phyloP scores from a whole-genome alignment of 1,284 basidiomycete species.

The Trichosporon coremiiforme region DNA sequence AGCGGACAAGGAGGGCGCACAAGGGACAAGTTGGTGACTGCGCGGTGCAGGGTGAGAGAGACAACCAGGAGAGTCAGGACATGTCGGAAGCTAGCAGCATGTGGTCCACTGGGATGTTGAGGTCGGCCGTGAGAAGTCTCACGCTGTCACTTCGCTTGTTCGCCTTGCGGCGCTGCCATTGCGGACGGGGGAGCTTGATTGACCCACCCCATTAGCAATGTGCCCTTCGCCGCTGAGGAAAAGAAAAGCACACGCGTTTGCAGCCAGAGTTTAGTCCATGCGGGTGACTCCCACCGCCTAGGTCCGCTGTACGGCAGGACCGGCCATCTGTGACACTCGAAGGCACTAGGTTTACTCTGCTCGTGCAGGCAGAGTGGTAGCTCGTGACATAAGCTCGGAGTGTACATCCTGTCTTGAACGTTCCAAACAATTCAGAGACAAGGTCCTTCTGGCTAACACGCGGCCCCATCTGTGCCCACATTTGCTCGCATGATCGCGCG shows the following conservation, averaged over 20 bases:
- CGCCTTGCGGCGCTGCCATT: background rate
- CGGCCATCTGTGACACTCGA: conserved; percentile 10
- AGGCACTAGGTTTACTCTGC: background rate
- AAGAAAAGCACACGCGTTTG: conserved; percentile 6
- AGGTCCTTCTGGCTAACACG: background rate
- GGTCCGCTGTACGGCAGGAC: conserved; percentile 12
- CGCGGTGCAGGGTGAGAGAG: background rate
- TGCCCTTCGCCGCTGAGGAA: background rate
- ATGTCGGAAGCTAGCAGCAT: conserved; percentile 1
- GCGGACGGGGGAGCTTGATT: background rate
- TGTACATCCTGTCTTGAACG: background rate
- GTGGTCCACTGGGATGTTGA: background rate
- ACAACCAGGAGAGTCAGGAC: background rate
- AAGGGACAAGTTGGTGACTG: background rate
- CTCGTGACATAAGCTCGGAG: background rate
- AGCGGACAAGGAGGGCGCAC: background rate
- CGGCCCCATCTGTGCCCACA: background rate
- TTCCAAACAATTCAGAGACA: background rate
- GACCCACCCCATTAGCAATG: background rate
- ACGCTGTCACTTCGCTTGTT: background rate
- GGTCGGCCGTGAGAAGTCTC: background rate
- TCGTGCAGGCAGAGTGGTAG: background rate
- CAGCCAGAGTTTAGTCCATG: background rate
- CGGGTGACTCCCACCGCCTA: conserved; percentile 2
- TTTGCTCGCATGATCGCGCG: background rate